Conservation (phyloP, 352 stramenopile species). For the Globisporangium mamillatum region DNA sequence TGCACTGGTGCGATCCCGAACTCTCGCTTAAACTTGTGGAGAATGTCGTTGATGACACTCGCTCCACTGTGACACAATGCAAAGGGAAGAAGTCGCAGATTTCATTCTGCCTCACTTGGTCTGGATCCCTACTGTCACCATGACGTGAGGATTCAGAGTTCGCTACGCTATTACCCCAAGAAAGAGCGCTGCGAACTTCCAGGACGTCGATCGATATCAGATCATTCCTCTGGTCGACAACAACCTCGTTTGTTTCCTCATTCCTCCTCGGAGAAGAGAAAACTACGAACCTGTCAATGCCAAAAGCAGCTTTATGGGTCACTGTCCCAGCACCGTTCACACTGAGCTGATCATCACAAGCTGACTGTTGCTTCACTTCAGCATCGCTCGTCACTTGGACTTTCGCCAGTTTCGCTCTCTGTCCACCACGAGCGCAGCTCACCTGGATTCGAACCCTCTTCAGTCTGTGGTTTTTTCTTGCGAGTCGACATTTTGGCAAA, state of each 20-base stretch:
- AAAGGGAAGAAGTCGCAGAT: background rate
- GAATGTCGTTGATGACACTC: background rate
- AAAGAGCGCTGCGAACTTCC: background rate
- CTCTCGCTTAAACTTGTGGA: background rate
- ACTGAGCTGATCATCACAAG: background rate
- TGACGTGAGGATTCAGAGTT: background rate
- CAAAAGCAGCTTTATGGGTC: background rate
- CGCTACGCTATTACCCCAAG: background rate
- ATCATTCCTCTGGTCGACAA: constrained; percentile 9
- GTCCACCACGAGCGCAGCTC: background rate
- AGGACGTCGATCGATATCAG: constrained; percentile 7
- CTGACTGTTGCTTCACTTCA: background rate
- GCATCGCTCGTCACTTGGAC: background rate
- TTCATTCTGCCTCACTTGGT: background rate
- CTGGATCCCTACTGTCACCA: background rate
- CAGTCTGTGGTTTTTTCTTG: background rate
- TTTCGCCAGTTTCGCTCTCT: background rate
- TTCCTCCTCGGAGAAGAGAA: background rate
- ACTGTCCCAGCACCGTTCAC: background rate
- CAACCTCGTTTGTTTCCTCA: background rate
- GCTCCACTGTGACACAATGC: background rate
- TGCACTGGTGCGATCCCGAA: background rate
- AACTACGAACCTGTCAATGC: background rate
- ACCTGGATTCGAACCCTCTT: background rate
- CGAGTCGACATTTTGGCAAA: background rate